Percentiles rank a stretch among this genome's conserved stretches.
Conservation (phyloP, 768 basidiomycete species). For the Favolaschia claudopus region DNA sequence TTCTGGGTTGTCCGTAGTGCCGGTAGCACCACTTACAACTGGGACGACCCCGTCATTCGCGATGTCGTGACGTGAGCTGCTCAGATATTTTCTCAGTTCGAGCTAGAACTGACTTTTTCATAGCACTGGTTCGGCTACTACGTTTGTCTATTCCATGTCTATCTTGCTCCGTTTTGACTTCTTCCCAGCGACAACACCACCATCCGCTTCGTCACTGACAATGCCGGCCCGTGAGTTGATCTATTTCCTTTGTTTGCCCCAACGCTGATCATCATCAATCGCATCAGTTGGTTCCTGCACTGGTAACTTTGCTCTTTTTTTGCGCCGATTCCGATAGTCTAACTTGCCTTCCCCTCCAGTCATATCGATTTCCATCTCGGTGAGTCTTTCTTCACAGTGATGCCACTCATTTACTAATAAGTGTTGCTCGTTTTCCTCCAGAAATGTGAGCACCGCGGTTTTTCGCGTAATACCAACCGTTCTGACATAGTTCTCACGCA, state of each 20-base stretch:
- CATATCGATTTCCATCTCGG: constrained; percentile 56
- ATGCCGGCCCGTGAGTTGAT: constrained; percentile 66
- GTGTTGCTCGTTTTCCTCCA: too few species aligned
- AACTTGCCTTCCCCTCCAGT: too few species aligned
- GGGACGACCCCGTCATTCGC: constrained; percentile 55
- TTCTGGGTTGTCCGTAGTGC: constrained; percentile 54
- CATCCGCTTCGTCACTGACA: constrained; percentile 72
- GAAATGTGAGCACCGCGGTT: too few species aligned
- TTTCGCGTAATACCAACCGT: too few species aligned
- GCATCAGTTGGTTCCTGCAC: constrained; percentile 6
- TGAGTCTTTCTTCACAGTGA: constrained; percentile 28
- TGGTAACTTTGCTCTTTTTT: too few species aligned
- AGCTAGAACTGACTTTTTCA: constrained; percentile 58
- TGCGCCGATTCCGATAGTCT: too few species aligned
- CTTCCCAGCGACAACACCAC: constrained; percentile 48
- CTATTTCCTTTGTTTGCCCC: not conserved
- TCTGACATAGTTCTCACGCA: too few species aligned
- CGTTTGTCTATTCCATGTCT: not conserved
- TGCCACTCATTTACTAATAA: not conserved
- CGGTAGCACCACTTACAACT: constrained; percentile 48
- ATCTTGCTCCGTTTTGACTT: not conserved
- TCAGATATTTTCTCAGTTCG: not conserved
- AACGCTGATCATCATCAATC: not conserved
- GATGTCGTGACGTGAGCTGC: constrained; percentile 66
- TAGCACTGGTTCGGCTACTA: constrained; percentile 40